Evolutionary conservation across 139 green algal species (phyloP).

Genomic region (Closterium sp.): DNA sequence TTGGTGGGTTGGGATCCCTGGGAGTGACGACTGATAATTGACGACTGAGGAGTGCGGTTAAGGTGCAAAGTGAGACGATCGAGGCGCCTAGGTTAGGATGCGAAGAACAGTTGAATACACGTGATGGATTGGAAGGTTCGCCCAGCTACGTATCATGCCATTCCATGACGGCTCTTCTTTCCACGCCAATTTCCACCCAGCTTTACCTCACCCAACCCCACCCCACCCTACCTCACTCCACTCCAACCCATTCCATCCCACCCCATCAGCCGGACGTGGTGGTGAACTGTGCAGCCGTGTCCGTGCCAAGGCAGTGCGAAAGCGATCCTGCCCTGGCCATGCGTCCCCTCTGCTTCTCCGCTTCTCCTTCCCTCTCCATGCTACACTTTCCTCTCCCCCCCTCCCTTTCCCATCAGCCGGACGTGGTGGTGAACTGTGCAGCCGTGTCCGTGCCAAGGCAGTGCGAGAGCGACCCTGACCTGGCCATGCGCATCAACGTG

Average conservation of each 20-base stretch:
- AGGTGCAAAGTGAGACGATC: no score
- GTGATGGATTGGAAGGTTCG: no score
- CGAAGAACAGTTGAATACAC: no score
- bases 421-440: constrained; percentile 69
- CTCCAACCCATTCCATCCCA: neutral
- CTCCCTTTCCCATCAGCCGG: constrained; percentile 26
- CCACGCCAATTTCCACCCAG: no score
- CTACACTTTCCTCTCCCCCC: neutral
- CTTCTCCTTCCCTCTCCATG: neutral
- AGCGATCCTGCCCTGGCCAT: neutral
- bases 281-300: constrained; percentile 72
- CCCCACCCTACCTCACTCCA: neutral
- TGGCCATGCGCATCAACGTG: constrained; percentile 61
- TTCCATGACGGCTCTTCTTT: no score
- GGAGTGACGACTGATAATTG: no score
- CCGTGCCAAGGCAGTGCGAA: constrained; percentile 64
- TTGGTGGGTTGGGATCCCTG: neutral
- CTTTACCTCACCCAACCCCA: no score
- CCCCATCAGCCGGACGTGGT: constrained; percentile 55
- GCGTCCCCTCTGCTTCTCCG: neutral
- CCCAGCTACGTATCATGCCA: no score
- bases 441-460: constrained; percentile 61
- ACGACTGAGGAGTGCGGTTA: no score
- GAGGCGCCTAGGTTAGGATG: no score
- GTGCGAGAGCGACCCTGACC: constrained; percentile 64